A percentile compares a stretch with the other conserved stretches of the same genome.
These are phyloP conservation scores for Puccinia polysora DNA, from an alignment of 1,284 basidiomycete genomes.

Conservation along the genomic window DNA sequence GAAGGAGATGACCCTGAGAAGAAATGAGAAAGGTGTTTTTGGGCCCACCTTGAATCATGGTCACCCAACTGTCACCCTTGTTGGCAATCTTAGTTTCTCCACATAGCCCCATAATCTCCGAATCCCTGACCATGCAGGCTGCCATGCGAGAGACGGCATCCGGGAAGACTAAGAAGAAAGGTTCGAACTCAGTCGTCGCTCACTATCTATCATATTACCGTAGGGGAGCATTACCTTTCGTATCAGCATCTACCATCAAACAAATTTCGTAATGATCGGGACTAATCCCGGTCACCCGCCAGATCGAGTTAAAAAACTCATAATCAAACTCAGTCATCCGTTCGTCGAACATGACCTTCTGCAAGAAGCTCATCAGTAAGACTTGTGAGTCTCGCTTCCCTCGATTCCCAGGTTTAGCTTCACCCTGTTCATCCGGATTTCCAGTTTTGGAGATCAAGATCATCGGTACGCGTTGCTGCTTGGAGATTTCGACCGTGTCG, in stretches of 20 bases:
- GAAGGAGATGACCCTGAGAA: slow-evolving; percentile 20
- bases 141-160: slow-evolving; percentile 56
- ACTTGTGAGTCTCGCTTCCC: slow-evolving; percentile 99
- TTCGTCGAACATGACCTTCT: slow-evolving; percentile 58
- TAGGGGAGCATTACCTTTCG: slow-evolving; percentile 60
- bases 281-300: slow-evolving; percentile 56
- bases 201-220: too few species aligned
- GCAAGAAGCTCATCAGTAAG: slow-evolving; percentile 56
- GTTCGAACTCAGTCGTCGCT: neutral
- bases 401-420: slow-evolving; percentile 93
- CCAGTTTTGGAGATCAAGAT: slow-evolving; percentile 90
- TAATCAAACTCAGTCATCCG: slow-evolving; percentile 57
- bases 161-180: slow-evolving; percentile 52
- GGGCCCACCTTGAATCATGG: slow-evolving; percentile 56
- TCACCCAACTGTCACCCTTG: slow-evolving; percentile 57
- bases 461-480: slow-evolving; percentile 94
- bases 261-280: slow-evolving; percentile 56
- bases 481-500: slow-evolving; percentile 80
- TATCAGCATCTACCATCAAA: slow-evolving; percentile 57
- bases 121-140: slow-evolving; percentile 56
- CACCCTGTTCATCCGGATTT: slow-evolving; percentile 79
- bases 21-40: slow-evolving; percentile 14
- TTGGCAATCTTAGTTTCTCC: slow-evolving; percentile 58
- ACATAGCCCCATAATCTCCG: slow-evolving; percentile 57
- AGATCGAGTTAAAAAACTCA: slow-evolving; percentile 57